Percentiles rank a stretch among this genome's conserved stretches.
Conservation (phyloP, 768 basidiomycete species). For the Hydnomerulius pinastri region DNA sequence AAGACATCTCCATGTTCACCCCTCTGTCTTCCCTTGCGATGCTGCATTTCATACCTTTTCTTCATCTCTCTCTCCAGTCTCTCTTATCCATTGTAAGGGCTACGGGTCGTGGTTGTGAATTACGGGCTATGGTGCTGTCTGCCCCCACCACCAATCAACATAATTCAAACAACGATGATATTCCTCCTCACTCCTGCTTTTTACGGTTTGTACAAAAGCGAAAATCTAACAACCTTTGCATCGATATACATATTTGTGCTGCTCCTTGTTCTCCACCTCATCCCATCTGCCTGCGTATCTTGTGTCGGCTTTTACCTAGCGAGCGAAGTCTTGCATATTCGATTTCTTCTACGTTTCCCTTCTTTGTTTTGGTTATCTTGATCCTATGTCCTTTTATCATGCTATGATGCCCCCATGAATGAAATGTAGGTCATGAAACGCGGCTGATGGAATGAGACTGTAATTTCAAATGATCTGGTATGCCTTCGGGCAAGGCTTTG, state of each 20-base stretch:
- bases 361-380: not conserved
- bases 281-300: too few relatives aligned
- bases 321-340: constrained; percentile 1
- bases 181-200: constrained; percentile 3
- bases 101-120: constrained; percentile 7
- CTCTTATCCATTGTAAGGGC: constrained; percentile 11
- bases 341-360: not conserved
- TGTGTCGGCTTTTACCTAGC: not conserved
- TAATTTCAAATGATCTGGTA: too few relatives aligned
- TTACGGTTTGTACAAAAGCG: constrained; percentile 15
- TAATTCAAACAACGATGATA: constrained; percentile 11
- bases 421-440: not conserved
- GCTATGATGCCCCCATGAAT: not conserved
- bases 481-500: too few relatives aligned
- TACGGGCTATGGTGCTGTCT: constrained; percentile 9
- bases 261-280: too few relatives aligned
- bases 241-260: constrained; percentile 5
- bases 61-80: constrained; percentile 6
- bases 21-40: too few relatives aligned
- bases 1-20: not conserved
- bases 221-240: constrained; percentile 7
- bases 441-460: too few relatives aligned
- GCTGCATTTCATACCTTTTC: too few relatives aligned
- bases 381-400: not conserved
- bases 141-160: constrained; percentile 1